Percentiles rank a stretch among this genome's conserved stretches.
phyloP scores from a whole-genome alignment of 176 grass and related monocot species.

The Paspalum vaginatum region DNA sequence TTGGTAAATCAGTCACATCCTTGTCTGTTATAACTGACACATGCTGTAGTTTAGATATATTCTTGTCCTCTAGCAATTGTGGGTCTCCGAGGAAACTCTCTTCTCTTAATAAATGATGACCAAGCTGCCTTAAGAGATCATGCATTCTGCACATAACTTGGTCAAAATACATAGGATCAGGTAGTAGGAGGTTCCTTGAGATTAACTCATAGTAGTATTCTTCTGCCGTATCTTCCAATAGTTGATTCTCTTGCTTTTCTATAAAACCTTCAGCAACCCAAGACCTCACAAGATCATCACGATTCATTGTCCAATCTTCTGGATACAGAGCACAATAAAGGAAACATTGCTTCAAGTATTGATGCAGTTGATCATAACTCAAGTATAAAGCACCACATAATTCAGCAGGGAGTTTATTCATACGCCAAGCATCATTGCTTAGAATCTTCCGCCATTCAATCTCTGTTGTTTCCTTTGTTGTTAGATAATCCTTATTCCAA shows the following conservation, averaged over 20 bases:
- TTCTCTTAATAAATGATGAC: background rate
- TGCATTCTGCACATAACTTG: background rate
- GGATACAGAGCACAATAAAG: conserved; percentile 25
- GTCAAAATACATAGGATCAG: background rate
- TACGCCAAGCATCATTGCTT: background rate
- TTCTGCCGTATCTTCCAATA: conserved; percentile 26
- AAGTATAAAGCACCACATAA: background rate
- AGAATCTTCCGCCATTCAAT: background rate
- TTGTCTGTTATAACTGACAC: background rate
- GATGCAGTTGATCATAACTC: background rate
- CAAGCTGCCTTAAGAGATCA: conserved; percentile 37
- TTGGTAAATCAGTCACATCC: background rate
- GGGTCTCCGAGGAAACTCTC: conserved; percentile 29
- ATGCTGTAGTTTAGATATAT: background rate
- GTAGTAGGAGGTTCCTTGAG: conserved; percentile 34
- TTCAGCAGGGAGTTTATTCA: background rate
- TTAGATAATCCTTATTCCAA: background rate
- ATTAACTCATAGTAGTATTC: conserved; percentile 32
- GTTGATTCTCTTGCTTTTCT: background rate
- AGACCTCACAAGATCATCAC: background rate
- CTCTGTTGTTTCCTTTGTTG: background rate
- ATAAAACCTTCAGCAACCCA: conserved; percentile 47
- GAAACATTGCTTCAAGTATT: conserved; percentile 35
- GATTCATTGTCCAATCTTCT: background rate
- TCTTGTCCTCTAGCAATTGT: background rate